Evolutionary conservation across 2,329 filamentous ascomycete genomes (phyloP), one percentile per base, ranked within the genome.

Genomic region (Juglanconis oblonga): DNA sequence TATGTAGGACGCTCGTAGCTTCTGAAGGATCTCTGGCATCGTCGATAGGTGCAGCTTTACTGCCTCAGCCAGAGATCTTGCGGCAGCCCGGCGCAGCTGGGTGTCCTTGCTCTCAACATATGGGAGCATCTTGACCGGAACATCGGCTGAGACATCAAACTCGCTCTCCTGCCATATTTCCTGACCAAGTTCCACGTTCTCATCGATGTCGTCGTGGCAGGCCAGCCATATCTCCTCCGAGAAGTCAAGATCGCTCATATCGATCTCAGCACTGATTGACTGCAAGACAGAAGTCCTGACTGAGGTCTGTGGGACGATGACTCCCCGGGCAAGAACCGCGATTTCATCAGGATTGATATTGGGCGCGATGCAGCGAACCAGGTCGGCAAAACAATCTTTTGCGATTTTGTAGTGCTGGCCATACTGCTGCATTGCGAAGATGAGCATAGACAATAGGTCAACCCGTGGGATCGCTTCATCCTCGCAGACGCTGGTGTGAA

Each of bases 91-190:
- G 57, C 95, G 86, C 32, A 98, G 85, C 69, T 96, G 92, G 24
- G 83, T 83, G 68, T 98, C 94, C 65, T 86, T 84, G 66, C 86
- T 91, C 66, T 91, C 85, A 10, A 98, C 78, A 70, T 96, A 98
- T 0, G 87, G 86, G 52, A 96, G 76, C 69, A 93, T 87, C 66
- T 82, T 84, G 59, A 80, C 72, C 7, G 90, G 86, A 8, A 90
- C 83, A 6, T 88, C 81, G 24, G 84, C 77, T 1, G 85, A 82
- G 11, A 94, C 77, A 62, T 88, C 77, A 62, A 98, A 89, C 7
- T 86, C 89, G 70, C 94, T 96, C 69, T 97, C 95, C 69, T 96
- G 92, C 95, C 95, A 99, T 40, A 99, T 97, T 11, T 94, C 90
- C 55, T 82, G 84, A 6, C 90, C 94, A 56, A 96, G 80, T 50